phyloP scores from a whole-genome alignment of 495 filamentous ascomycete genomes.

The Beverwykella pulmonaria region DNA sequence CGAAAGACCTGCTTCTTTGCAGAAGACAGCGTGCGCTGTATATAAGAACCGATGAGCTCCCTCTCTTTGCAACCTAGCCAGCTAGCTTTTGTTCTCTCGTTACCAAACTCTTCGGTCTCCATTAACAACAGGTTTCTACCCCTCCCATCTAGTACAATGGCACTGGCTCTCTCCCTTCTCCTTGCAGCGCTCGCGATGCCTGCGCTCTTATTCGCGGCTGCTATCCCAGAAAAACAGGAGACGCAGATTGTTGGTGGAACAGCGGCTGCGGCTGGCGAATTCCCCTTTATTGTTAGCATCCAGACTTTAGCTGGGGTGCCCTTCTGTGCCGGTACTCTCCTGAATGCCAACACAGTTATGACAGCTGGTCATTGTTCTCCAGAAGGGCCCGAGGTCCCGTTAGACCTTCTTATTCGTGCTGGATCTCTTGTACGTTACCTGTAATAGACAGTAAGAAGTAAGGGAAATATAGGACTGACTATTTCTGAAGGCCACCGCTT shows the following conservation, averaged over 20 bases:
- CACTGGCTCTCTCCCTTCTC: background rate
- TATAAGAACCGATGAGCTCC: too few species aligned
- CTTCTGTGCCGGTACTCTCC: conserved; percentile 15
- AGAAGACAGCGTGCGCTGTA: too few species aligned
- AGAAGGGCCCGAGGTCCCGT: conserved; percentile 8
- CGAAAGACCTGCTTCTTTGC: too few species aligned
- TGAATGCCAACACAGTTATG: conserved; percentile 12
- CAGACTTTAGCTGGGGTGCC: background rate
- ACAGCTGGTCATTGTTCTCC: conserved; percentile 11
- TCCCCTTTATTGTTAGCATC: conserved; percentile 18
- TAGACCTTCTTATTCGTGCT: conserved; percentile 1
- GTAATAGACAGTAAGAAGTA: background rate
- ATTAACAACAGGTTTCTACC: too few species aligned
- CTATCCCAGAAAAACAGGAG: background rate
- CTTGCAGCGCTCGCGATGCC: background rate
- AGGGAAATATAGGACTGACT: background rate
- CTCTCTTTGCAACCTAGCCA: too few species aligned
- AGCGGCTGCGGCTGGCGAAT: conserved; percentile 8
- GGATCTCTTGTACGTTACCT: conserved; percentile 8
- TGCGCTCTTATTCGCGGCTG: background rate
- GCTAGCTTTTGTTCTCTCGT: too few species aligned
- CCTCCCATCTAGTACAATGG: too few species aligned
- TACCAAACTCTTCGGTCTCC: too few species aligned
- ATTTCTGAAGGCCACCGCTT: background rate
- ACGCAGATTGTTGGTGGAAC: conserved; percentile 11